A percentile compares a stretch with the other conserved stretches of the same genome.
Conservation (phyloP, 31 red algal genomes). For the Asparagopsis taxiformis region DNA sequence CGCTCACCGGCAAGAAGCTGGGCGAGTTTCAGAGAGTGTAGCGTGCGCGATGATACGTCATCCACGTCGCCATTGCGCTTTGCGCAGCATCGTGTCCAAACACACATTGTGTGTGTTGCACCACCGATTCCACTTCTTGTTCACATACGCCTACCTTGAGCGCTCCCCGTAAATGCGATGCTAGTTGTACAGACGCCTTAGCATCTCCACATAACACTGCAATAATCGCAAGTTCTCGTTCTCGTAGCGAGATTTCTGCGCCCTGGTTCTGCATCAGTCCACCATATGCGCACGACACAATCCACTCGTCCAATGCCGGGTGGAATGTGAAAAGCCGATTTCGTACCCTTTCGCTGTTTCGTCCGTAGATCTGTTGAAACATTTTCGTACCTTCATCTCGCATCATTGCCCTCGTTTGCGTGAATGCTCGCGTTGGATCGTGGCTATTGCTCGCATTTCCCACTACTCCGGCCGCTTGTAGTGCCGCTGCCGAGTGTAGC, state of each 20-base stretch:
- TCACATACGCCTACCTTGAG: constrained; percentile 43
- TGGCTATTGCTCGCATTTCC: constrained; percentile 8
- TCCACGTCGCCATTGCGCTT: constrained; percentile 46
- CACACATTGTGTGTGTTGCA: constrained; percentile 49
- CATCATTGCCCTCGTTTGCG: too few species aligned
- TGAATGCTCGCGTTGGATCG: too few species aligned
- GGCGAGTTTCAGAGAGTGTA: constrained; percentile 30
- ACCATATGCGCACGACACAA: constrained; percentile 60
- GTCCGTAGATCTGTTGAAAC: constrained; percentile 61
- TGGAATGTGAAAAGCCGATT: constrained; percentile 51
- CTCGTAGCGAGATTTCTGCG: constrained; percentile 31
- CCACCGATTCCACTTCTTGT: constrained; percentile 45
- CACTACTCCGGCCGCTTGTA: constrained; percentile 47
- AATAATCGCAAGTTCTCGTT: constrained; percentile 71
- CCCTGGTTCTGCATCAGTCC: constrained; percentile 27
- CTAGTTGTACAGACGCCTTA: constrained; percentile 41
- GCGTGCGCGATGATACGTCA: constrained; percentile 51
- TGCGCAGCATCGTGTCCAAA: constrained; percentile 13
- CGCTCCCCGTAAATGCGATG: constrained; percentile 72
- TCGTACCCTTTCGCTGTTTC: constrained; percentile 39
- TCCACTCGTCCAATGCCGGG: constrained; percentile 71
- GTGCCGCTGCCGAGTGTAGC: constrained; percentile 60
- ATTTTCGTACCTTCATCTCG: background rate
- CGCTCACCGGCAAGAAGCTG: background rate
- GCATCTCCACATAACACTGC: constrained; percentile 40